A percentile compares a stretch with the other conserved stretches of the same genome.
phyloP scores from a whole-genome alignment of 2,329 filamentous ascomycete genomes.

The Trichoderma harzianum region DNA sequence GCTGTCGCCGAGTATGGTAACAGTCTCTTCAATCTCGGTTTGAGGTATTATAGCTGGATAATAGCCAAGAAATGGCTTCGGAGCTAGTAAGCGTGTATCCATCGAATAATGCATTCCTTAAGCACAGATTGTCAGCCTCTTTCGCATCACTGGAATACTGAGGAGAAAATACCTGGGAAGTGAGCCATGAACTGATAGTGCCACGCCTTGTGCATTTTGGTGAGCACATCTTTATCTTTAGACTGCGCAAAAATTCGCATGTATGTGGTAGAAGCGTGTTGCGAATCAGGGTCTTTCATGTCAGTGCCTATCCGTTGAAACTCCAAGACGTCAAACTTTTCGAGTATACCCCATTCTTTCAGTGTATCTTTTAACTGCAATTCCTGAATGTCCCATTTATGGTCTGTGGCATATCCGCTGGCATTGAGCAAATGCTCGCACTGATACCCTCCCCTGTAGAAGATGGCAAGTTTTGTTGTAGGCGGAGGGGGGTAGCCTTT shows the following conservation, averaged over 20 bases:
- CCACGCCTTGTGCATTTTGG: constrained; percentile 30
- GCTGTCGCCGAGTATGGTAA: constrained; percentile 21
- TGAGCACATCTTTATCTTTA: constrained; percentile 27
- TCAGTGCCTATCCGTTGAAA: constrained; percentile 41
- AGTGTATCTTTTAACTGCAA: constrained; percentile 44
- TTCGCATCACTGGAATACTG: background rate
- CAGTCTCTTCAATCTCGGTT: constrained; percentile 32
- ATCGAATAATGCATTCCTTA: constrained; percentile 41
- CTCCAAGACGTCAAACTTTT: constrained; percentile 48
- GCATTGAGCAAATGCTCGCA: constrained; percentile 44
- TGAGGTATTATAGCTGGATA: constrained; percentile 27
- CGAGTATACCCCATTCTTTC: constrained; percentile 33
- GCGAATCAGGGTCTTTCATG: constrained; percentile 35
- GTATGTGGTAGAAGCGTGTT: constrained; percentile 43
- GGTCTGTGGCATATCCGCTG: constrained; percentile 44
- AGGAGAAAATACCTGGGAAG: constrained; percentile 29
- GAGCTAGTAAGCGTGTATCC: constrained; percentile 39
- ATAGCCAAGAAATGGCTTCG: constrained; percentile 24
- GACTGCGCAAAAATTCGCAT: constrained; percentile 44
- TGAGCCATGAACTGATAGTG: constrained; percentile 37
- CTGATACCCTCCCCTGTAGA: constrained; percentile 47
- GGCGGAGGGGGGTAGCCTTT: constrained; percentile 43
- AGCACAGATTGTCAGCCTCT: background rate
- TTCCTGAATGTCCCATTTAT: constrained; percentile 50
- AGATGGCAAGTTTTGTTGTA: constrained; percentile 51